These are phyloP conservation scores for Coccomyxa sp. DNA, from an alignment of 139 green algal genomes.

Conservation along the genomic window DNA sequence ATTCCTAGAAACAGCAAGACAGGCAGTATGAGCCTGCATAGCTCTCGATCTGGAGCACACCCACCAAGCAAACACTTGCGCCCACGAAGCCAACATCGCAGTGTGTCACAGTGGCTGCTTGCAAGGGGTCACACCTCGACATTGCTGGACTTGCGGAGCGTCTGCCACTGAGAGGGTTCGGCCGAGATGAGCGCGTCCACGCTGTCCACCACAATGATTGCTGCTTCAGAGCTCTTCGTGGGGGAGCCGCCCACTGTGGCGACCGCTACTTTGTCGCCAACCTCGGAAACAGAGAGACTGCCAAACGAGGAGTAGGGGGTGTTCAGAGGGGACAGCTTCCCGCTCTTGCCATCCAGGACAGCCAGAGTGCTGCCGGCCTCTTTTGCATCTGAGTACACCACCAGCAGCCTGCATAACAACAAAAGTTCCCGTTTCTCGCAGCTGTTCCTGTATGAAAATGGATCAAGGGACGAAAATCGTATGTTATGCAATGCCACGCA, in stretches of 20 bases:
- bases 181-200: background rate
- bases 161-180: background rate
- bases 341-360: conserved; percentile 13
- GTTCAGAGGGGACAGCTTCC: conserved; percentile 9
- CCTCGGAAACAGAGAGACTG: background rate
- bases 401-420: conserved; percentile 27
- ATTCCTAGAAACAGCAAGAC: no score
- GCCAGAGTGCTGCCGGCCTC: conserved; percentile 21
- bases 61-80: no score
- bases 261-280: background rate
- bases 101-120: no score
- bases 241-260: conserved; percentile 1
- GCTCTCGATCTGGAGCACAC: no score
- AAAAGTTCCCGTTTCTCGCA: background rate
- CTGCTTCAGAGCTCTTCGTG: background rate
- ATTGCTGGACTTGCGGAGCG: conserved; percentile 3
- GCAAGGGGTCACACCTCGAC: background rate
- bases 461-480: no score
- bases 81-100: no score
- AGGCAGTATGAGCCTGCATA: no score
- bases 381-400: conserved; percentile 32
- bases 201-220: background rate
- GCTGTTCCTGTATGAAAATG: no score
- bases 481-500: no score
- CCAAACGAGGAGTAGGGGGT: conserved; percentile 17